Evolutionary conservation across 2,329 filamentous ascomycete species (phyloP), one percentile per base, ranked within the genome.

Genomic region (Penicillium sp.): DNA sequence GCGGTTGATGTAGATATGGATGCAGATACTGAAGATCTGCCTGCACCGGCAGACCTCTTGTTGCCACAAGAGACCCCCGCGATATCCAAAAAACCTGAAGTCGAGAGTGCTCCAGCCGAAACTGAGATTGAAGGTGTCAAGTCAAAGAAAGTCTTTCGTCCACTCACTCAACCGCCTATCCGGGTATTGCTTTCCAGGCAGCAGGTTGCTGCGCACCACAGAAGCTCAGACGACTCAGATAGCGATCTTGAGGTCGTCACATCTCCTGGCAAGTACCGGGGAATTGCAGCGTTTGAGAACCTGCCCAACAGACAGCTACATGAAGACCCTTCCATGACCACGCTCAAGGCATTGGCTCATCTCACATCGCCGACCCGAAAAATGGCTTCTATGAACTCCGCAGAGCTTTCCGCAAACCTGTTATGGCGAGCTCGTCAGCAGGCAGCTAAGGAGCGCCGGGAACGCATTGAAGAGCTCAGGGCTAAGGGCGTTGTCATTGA

Each of bases 401-500:
- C 80, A 27, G 85, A 94, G 61, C 80, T 96, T 50, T 85, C 92
- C 42, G 76, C 80, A 9, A 81, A 79, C 32, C 76, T 97, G 7
- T 79, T 88, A 35, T 82, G 84, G 60, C 86, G 86, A 57, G 91
- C 91, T 6, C 85, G 90, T 41, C 81, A 88, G 56, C 94, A 99
- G 72, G 92, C 91, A 41, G 85, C 85, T 56, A 74, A 83, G 39
- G 91, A 94, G 70, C 86, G 90, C 49, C 84, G 90, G 56, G 86
- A 90, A 61, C 87, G 87, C 51, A 81, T 97, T 18, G 85, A 90
- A 52, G 81, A 86, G 62, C 81, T 99, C 38, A 85, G 84, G 65
- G 86, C 88, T 10, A 91, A 89, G 72, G 94, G 94, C 7, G 81
- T 97, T 26, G 78, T 88, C 23, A 79, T 97, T 16, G 88, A 92